Evolutionary conservation across 2,329 filamentous ascomycete genomes (phyloP).

Genomic region (Macroventuria anomochaeta): DNA sequence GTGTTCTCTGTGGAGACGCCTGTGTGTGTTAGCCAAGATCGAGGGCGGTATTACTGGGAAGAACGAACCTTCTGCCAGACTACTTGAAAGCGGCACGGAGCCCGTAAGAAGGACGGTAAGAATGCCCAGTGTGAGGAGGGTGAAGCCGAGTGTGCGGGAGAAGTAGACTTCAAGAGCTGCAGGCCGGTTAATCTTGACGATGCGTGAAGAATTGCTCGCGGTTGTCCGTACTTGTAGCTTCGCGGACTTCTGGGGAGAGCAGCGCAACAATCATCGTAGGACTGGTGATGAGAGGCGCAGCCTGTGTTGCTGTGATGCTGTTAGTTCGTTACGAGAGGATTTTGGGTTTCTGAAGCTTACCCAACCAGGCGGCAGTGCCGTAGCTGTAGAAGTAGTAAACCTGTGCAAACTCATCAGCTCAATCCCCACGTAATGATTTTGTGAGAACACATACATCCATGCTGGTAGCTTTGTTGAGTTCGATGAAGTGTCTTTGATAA

Average conservation of each 20-base stretch:
- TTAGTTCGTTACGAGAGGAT: slow-evolving; percentile 12
- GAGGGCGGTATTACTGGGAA: not conserved
- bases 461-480: not conserved
- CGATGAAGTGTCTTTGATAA: not conserved
- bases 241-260: slow-evolving; percentile 63
- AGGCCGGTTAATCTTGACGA: slow-evolving; percentile 1
- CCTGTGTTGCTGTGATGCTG: slow-evolving; percentile 45
- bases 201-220: not conserved
- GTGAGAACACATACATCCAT: slow-evolving; percentile 15
- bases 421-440: not conserved
- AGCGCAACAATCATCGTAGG: slow-evolving; percentile 68
- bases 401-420: slow-evolving; percentile 35
- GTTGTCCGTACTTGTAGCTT: slow-evolving; percentile 58
- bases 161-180: slow-evolving; percentile 74
- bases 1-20: slow-evolving; percentile 45
- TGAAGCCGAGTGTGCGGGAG: slow-evolving; percentile 71
- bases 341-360: slow-evolving; percentile 19
- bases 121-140: slow-evolving; percentile 68
- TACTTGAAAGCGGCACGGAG: slow-evolving; percentile 68
- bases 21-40: slow-evolving; percentile 4
- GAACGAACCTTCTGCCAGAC: slow-evolving; percentile 44
- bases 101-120: slow-evolving; percentile 74
- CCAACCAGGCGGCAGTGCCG: slow-evolving; percentile 53
- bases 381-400: slow-evolving; percentile 54
- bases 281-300: slow-evolving; percentile 62